Evolutionary conservation across 116 monocot genomes (phyloP).

Genomic region (Trichopus zeylanicus): DNA sequence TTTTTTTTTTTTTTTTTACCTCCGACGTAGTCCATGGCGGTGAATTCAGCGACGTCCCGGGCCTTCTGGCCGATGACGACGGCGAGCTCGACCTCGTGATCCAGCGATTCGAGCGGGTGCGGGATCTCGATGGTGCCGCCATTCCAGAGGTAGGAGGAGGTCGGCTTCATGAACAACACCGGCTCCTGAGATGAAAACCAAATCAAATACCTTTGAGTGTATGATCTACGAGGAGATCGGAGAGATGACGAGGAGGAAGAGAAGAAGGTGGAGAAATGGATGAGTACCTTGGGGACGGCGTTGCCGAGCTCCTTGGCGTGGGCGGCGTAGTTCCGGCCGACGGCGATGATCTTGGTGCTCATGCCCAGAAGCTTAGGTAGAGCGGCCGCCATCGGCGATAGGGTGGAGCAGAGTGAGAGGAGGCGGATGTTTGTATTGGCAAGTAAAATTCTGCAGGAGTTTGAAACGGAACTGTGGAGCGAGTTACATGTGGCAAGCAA

Average conservation of each 20-base stretch:
- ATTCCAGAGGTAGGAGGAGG: conserved; percentile 72
- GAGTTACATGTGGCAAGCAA: too few relatives aligned
- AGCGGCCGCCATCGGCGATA: conserved; percentile 12
- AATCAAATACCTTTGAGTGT: too few relatives aligned
- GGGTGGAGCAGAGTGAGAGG: background rate
- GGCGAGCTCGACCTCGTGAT: conserved; percentile 97
- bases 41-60: conserved; percentile 51
- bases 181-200: conserved; percentile 53
- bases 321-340: conserved; percentile 89
- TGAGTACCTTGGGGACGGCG: conserved; percentile 61
- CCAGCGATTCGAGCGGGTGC: conserved; percentile 53
- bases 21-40: conserved; percentile 89
- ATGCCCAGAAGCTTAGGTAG: conserved; percentile 40
- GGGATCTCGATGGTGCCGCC: conserved; percentile 92
- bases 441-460: too few relatives aligned
- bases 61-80: conserved; percentile 76
- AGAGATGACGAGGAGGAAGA: too few relatives aligned
- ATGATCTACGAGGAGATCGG: too few relatives aligned
- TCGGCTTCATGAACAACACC: conserved; percentile 95
- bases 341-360: conserved; percentile 83
- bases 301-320: conserved; percentile 94
- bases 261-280: background rate
- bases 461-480: too few relatives aligned
- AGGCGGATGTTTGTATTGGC: too few relatives aligned
- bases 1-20: too few relatives aligned